phyloP scores from a whole-genome alignment of 345 rosid species.

The Acer negundo region DNA sequence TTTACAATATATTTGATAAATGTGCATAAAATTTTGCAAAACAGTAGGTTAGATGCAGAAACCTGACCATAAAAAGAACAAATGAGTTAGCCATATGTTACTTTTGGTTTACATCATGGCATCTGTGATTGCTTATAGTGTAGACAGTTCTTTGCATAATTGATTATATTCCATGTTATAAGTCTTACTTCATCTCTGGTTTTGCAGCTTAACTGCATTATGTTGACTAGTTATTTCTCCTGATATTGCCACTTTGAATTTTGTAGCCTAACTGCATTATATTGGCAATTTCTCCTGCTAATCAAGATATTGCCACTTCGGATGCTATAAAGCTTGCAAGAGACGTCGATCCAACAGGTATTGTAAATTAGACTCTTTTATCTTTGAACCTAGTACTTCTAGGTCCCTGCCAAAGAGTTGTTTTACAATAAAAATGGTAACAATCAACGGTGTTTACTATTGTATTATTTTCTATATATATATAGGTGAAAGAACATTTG shows the following conservation, averaged over 20 bases:
- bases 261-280: conserved; percentile 96
- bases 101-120: neutral
- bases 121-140: neutral
- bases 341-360: conserved; percentile 99
- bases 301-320: conserved; percentile 99
- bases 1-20: conserved; percentile 19
- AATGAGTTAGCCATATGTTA: neutral
- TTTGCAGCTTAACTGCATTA: neutral
- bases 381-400: conserved; percentile 6
- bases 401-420: conserved; percentile 3
- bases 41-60: neutral
- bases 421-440: neutral
- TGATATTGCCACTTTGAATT: conserved; percentile 26
- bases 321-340: conserved; percentile 99
- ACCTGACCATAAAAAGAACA: neutral
- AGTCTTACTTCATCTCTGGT: neutral
- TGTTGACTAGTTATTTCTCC: conserved; percentile 11
- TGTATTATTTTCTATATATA: conserved; percentile 17
- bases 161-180: neutral
- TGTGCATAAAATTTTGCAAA: neutral
- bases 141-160: neutral
- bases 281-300: conserved; percentile 98
- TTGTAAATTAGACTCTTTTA: conserved; percentile 14
- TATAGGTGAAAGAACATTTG: conserved; percentile 96
- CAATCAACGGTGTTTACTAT: conserved; percentile 10